Percentiles rank a stretch among this genome's conserved stretches.
Conservation (phyloP, 495 filamentous ascomycete genomes). For the Penicillium cataractarum region DNA sequence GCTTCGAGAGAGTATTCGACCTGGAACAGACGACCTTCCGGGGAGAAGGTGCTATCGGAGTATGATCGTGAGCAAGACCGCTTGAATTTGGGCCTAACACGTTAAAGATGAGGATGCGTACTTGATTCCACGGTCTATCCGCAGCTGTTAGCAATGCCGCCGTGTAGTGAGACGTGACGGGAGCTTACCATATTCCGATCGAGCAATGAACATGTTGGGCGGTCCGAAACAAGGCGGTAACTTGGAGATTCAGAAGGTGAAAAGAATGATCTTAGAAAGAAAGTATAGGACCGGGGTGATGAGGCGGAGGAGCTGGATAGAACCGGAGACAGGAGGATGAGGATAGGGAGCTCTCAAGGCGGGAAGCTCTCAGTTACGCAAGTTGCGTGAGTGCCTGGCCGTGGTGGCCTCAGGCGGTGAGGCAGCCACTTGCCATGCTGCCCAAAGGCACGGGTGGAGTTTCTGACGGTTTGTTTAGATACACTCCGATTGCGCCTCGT, state of each 20-base stretch:
- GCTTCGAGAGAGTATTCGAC: constrained; percentile 99
- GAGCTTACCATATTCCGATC: constrained; percentile 96
- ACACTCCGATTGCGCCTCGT: constrained; percentile 7
- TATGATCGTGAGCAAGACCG: constrained; percentile 31
- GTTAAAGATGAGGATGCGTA: constrained; percentile 49
- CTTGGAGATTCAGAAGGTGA: constrained; percentile 3
- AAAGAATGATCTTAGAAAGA: constrained; percentile 9
- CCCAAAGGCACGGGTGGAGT: constrained; percentile 27
- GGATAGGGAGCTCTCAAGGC: constrained; percentile 41
- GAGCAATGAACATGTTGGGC: constrained; percentile 96
- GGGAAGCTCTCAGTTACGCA: constrained; percentile 44
- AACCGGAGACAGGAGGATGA: constrained; percentile 9
- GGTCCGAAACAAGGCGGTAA: constrained; percentile 21
- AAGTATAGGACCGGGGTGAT: constrained; percentile 16
- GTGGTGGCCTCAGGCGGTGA: constrained; percentile 33
- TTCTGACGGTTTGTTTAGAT: constrained; percentile 17
- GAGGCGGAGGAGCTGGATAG: constrained; percentile 21
- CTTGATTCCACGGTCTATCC: constrained; percentile 97
- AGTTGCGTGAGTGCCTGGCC: constrained; percentile 45
- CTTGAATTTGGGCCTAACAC: constrained; percentile 1
- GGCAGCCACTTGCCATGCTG: constrained; percentile 25
- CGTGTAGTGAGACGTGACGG: constrained; percentile 25
- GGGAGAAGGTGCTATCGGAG: constrained; percentile 93
- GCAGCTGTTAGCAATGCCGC: constrained; percentile 38
- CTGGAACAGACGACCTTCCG: constrained; percentile 99